Evolutionary conservation across 2,329 filamentous ascomycete genomes (phyloP).

Genomic region (Daldinia eschscholtzii): DNA sequence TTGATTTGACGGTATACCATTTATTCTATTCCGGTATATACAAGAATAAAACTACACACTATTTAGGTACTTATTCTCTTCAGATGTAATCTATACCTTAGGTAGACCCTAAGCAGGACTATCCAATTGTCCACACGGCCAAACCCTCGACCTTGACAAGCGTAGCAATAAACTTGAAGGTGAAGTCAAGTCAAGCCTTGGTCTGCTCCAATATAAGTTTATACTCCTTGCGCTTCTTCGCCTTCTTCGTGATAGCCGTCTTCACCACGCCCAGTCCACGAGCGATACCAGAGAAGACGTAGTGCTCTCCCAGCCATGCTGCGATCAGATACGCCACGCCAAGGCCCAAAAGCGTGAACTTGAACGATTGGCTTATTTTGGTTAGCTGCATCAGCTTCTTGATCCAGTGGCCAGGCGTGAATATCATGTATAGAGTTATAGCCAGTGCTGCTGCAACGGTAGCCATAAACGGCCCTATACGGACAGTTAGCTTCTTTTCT

Average conservation of each 20-base stretch:
- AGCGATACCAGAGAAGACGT: slow-evolving; percentile 77
- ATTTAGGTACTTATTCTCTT: slow-evolving; percentile 7
- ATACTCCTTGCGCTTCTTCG: slow-evolving; percentile 88
- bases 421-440: slow-evolving; percentile 83
- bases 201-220: slow-evolving; percentile 82
- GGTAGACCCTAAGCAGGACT: not conserved
- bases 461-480: slow-evolving; percentile 82
- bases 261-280: slow-evolving; percentile 74
- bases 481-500: slow-evolving; percentile 42
- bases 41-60: slow-evolving; percentile 4
- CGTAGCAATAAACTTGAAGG: not conserved
- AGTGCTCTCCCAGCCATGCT: slow-evolving; percentile 79
- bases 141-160: not conserved
- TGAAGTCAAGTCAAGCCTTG: slow-evolving; percentile 55
- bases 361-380: slow-evolving; percentile 77
- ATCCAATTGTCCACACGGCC: not conserved
- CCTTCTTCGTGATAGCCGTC: slow-evolving; percentile 66
- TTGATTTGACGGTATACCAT: not conserved
- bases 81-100: not conserved
- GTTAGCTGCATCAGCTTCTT: slow-evolving; percentile 87
- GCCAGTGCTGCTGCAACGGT: slow-evolving; percentile 78
- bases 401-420: slow-evolving; percentile 78
- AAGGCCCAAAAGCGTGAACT: slow-evolving; percentile 76
- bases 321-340: slow-evolving; percentile 76
- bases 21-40: slow-evolving; percentile 9